Percentiles rank a stretch among this genome's conserved stretches.
Evolutionary conservation across 106 monocot species (phyloP).

Genomic region (Acorus gramineus): DNA sequence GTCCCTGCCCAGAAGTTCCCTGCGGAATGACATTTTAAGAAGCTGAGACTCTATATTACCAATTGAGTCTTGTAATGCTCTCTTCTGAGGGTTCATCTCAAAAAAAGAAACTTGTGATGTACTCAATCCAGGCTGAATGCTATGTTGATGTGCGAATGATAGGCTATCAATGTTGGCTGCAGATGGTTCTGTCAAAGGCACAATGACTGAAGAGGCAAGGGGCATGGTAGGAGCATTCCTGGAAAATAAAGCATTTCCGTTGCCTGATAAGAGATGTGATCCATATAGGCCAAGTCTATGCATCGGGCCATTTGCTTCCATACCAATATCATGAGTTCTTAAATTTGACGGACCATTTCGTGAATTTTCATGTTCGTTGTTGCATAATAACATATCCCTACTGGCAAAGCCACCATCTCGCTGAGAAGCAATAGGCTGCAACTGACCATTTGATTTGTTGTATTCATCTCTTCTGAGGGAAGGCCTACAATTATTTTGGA

Average conservation of each 20-base stretch:
- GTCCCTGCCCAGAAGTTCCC: slow-evolving; percentile 86
- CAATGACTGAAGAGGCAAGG: slow-evolving; percentile 4
- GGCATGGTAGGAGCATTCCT: slow-evolving; percentile 5
- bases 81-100: slow-evolving; percentile 42
- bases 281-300: slow-evolving; percentile 6
- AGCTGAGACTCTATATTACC: slow-evolving; percentile 51
- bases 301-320: slow-evolving; percentile 7
- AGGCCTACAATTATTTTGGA: background rate
- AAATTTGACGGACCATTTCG: slow-evolving; percentile 3
- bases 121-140: slow-evolving; percentile 3
- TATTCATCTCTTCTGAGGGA: slow-evolving; percentile 5
- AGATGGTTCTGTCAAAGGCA: slow-evolving; percentile 9
- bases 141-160: slow-evolving; percentile 4
- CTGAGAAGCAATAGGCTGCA: slow-evolving; percentile 3
- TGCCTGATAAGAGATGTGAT: slow-evolving; percentile 6
- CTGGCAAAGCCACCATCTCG: slow-evolving; percentile 12
- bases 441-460: slow-evolving; percentile 4
- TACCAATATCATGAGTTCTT: background rate
- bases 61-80: slow-evolving; percentile 63
- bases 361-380: slow-evolving; percentile 10
- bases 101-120: slow-evolving; percentile 18
- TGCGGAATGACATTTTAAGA: slow-evolving; percentile 55
- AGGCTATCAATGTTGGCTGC: slow-evolving; percentile 9
- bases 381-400: slow-evolving; percentile 6
- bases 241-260: slow-evolving; percentile 3